Percentiles rank a stretch among this genome's conserved stretches.
These are phyloP conservation scores for Canavalia gladiata DNA, from an alignment of 306 rosid genomes.

Conservation along the genomic window DNA sequence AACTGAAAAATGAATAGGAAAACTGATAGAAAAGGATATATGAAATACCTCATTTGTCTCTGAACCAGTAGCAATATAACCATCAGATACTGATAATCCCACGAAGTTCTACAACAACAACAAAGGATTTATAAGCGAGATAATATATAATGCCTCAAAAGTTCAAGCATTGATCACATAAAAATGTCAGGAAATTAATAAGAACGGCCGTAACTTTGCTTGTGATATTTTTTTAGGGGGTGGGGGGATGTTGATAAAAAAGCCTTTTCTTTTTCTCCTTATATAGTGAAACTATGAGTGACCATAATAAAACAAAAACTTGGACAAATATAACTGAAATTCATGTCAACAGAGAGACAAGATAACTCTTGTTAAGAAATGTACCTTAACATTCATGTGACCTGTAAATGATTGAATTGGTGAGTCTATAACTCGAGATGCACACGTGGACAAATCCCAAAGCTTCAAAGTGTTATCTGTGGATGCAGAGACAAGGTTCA, in stretches of 20 bases:
- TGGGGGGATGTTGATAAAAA: too few species aligned
- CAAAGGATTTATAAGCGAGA: constrained; percentile 46
- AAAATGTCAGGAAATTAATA: constrained; percentile 15
- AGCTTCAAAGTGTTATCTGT: constrained; percentile 94
- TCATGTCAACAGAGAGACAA: neutral
- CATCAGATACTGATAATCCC: constrained; percentile 91
- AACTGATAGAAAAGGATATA: neutral
- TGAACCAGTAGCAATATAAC: constrained; percentile 98
- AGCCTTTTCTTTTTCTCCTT: neutral
- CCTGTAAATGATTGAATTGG: constrained; percentile 87
- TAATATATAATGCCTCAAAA: neutral
- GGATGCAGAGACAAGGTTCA: constrained; percentile 83
- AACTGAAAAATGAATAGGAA: constrained; percentile 19
- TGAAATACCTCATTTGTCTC: constrained; percentile 92
- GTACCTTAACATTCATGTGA: constrained; percentile 93
- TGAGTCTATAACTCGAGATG: constrained; percentile 84
- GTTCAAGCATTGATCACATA: neutral
- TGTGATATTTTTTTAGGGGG: neutral
- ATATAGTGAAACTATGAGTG: neutral
- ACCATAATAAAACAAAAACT: constrained; percentile 31
- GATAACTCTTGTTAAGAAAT: constrained; percentile 17
- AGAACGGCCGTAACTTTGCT: neutral
- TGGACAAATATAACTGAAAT: neutral
- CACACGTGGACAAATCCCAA: constrained; percentile 88
- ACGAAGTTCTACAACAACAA: constrained; percentile 85